These are phyloP conservation scores for Angomonas ambiguus DNA, from an alignment of 208 protist species.

Conservation along the genomic window DNA sequence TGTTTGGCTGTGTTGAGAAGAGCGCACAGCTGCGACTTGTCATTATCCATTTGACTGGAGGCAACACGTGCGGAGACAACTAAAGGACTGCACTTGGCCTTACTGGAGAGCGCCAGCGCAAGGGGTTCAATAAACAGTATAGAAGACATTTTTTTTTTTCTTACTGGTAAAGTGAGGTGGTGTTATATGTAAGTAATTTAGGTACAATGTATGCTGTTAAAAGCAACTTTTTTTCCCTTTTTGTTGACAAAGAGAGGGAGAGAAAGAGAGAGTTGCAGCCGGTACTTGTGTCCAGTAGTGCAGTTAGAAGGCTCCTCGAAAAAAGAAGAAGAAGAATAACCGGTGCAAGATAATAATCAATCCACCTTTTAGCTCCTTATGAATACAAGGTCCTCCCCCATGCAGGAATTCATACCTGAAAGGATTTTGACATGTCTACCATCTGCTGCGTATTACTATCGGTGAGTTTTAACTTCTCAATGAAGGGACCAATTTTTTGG, in stretches of 20 bases:
- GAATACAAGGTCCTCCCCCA: not conserved
- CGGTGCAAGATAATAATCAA: no score
- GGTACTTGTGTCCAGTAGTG: no score
- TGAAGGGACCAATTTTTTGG: constrained; percentile 46
- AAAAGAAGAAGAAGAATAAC: constrained; percentile 1
- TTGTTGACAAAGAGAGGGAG: no score
- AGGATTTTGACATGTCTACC: constrained; percentile 62
- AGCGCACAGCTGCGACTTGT: constrained; percentile 24
- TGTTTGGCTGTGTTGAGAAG: constrained; percentile 15
- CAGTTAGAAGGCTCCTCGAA: not conserved
- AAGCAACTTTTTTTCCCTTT: no score
- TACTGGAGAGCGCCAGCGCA: constrained; percentile 20
- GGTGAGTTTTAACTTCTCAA: constrained; percentile 49
- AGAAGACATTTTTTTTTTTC: constrained; percentile 40
- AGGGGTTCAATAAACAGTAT: constrained; percentile 28
- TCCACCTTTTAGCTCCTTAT: not conserved
- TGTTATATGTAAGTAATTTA: no score
- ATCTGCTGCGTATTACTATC: constrained; percentile 50
- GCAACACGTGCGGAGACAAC: constrained; percentile 1
- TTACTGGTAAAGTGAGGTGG: no score
- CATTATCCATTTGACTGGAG: constrained; percentile 23
- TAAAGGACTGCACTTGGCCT: constrained; percentile 8
- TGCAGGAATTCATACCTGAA: not conserved
- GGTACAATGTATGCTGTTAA: no score
- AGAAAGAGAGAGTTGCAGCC: no score